Evolutionary conservation across 176 grass and related monocot genomes (phyloP).

Genomic region (Lolium perenne): DNA sequence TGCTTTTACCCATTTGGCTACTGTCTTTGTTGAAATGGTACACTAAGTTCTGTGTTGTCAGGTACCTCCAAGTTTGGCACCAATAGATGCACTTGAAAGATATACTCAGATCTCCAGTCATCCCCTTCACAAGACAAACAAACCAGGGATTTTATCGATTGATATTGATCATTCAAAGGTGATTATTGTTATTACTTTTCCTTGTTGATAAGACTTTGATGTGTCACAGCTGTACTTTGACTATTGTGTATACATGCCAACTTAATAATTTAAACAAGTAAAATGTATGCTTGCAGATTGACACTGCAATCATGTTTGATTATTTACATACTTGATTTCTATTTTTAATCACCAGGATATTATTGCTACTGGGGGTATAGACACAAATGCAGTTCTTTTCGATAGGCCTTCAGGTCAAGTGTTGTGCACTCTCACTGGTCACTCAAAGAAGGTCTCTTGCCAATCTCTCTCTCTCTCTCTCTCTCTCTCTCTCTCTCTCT

Average conservation of each 20-base stretch:
- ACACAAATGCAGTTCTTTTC: constrained; percentile 95
- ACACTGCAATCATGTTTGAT: constrained; percentile 10
- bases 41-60: constrained; percentile 38
- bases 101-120: constrained; percentile 96
- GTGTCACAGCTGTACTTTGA: neutral
- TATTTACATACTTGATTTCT: constrained; percentile 39
- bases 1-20: neutral
- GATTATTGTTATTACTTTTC: constrained; percentile 15
- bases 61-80: constrained; percentile 68
- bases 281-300: constrained; percentile 6
- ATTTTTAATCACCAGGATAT: constrained; percentile 68
- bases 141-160: constrained; percentile 90
- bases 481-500: neutral
- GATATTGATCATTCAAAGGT: constrained; percentile 98
- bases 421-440: constrained; percentile 83
- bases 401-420: constrained; percentile 89
- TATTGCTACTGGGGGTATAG: constrained; percentile 88
- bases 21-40: constrained; percentile 21
- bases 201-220: constrained; percentile 25
- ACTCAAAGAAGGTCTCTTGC: constrained; percentile 86
- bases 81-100: constrained; percentile 72
- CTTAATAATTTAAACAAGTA: neutral
- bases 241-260: constrained; percentile 10
- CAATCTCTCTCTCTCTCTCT: neutral
- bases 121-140: constrained; percentile 96